Conservation (phyloP, 352 stramenopile species). For the Phytophthora sp. region DNA sequence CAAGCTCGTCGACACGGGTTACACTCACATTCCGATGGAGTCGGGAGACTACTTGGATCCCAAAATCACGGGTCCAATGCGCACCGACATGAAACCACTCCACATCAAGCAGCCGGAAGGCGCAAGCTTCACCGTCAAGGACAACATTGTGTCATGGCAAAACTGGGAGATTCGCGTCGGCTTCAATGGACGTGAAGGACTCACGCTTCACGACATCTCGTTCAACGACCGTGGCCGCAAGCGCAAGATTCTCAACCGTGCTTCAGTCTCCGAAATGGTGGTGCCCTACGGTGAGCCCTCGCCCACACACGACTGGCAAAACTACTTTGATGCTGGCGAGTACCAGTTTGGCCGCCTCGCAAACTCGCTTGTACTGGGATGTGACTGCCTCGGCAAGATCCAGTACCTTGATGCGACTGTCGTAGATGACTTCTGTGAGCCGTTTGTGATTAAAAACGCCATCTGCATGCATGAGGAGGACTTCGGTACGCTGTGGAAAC, state of each 20-base stretch:
- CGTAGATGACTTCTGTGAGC: slow-evolving; percentile 34
- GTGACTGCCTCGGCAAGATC: slow-evolving; percentile 55
- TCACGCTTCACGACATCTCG: slow-evolving; percentile 58
- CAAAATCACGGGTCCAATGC: slow-evolving; percentile 43
- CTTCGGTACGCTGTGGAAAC: slow-evolving; percentile 66
- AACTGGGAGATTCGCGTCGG: slow-evolving; percentile 83
- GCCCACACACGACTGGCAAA: slow-evolving; percentile 77
- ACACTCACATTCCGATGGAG: slow-evolving; percentile 50
- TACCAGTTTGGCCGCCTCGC: slow-evolving; percentile 80
- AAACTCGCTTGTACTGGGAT: slow-evolving; percentile 82
- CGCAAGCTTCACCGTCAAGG: slow-evolving; percentile 71
- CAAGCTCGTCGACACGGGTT: slow-evolving; percentile 50
- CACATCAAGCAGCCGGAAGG: slow-evolving; percentile 78
- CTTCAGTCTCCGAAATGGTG: slow-evolving; percentile 85
- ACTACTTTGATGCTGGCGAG: slow-evolving; percentile 88
- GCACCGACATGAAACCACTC: slow-evolving; percentile 62
- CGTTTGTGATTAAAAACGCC: slow-evolving; percentile 39
- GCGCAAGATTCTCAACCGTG: slow-evolving; percentile 70
- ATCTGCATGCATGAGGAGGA: slow-evolving; percentile 43
- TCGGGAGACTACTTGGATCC: slow-evolving; percentile 54
- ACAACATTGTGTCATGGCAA: slow-evolving; percentile 79
- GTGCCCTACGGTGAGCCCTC: slow-evolving; percentile 83
- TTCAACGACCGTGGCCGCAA: slow-evolving; percentile 50
- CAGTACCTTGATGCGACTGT: slow-evolving; percentile 37
- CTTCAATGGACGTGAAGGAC: slow-evolving; percentile 83